Conservation (phyloP, 108 stramenopile genomes). For the Poteriospumella lacustris region DNA sequence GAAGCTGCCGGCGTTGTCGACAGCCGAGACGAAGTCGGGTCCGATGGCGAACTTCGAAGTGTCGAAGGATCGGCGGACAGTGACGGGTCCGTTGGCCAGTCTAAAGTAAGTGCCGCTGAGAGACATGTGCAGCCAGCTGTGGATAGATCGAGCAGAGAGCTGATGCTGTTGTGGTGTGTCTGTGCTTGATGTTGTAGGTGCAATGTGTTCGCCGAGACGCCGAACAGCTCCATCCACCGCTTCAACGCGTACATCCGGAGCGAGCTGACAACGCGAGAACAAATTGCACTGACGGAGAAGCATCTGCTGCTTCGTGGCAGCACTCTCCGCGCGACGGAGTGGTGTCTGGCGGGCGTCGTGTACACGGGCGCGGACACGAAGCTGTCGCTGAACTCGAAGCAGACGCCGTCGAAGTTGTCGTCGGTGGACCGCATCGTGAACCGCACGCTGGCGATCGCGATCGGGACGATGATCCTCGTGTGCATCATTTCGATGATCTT, state of each 20-base stretch:
- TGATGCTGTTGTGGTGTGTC: not conserved
- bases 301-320: constrained; percentile 47
- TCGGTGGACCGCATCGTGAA: constrained; percentile 12
- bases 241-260: not conserved
- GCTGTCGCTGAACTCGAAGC: constrained; percentile 24
- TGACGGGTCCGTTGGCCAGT: not conserved
- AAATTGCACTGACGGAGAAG: constrained; percentile 19
- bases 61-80: not conserved
- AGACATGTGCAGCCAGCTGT: too few relatives aligned
- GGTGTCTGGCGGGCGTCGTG: constrained; percentile 45
- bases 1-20: not conserved
- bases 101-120: not conserved
- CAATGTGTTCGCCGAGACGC: not conserved
- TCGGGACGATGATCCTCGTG: constrained; percentile 14
- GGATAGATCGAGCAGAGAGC: too few relatives aligned
- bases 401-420: constrained; percentile 29
- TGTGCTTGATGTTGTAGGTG: not conserved
- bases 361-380: constrained; percentile 53
- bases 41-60: not conserved
- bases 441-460: constrained; percentile 17
- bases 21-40: not conserved
- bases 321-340: constrained; percentile 43
- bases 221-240: not conserved
- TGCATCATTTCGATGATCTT: constrained; percentile 22
- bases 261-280: not conserved